These are phyloP conservation scores for Phytophthora melonis DNA, from an alignment of 352 stramenopile genomes.

Conservation along the genomic window DNA sequence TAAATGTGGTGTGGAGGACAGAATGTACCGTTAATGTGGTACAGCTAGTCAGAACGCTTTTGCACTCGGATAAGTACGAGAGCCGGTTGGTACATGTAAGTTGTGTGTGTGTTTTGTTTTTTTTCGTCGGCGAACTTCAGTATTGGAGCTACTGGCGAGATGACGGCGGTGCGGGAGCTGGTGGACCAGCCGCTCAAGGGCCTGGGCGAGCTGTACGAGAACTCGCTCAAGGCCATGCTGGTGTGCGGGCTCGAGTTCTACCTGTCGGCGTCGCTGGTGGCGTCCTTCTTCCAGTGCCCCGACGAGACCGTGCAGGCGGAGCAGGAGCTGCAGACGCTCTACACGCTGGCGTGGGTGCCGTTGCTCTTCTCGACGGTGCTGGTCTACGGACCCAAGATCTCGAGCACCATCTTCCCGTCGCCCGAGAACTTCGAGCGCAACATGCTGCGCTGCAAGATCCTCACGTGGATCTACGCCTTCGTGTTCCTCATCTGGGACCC, in stretches of 20 bases:
- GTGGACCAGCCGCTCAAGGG: conserved; percentile 46
- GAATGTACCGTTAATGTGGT: no score
- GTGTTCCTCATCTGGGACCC: conserved; percentile 72
- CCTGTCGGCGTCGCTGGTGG: conserved; percentile 72
- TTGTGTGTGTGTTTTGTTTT: not conserved
- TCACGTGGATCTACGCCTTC: conserved; percentile 72
- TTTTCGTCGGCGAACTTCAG: conserved; percentile 16
- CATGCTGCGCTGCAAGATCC: conserved; percentile 72
- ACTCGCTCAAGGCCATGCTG: conserved; percentile 72
- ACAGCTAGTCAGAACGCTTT: conserved; percentile 19
- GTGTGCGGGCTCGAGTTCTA: conserved; percentile 73
- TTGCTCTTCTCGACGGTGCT: conserved; percentile 52
- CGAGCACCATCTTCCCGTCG: conserved; percentile 48
- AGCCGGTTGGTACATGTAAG: conserved; percentile 10
- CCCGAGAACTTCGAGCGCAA: conserved; percentile 75
- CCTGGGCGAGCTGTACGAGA: conserved; percentile 53
- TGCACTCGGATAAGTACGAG: not conserved
- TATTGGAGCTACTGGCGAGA: not conserved
- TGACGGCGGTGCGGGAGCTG: conserved; percentile 8
- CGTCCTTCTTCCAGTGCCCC: conserved; percentile 78
- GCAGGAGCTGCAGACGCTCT: conserved; percentile 78
- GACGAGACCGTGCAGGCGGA: conserved; percentile 57
- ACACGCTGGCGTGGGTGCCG: conserved; percentile 70
- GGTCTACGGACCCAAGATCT: conserved; percentile 65
- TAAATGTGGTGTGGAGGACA: conserved; percentile 8